Percentiles rank a stretch among this genome's conserved stretches.
phyloP scores from a whole-genome alignment of 345 rosid species.

The Rhizophora apiculata region DNA sequence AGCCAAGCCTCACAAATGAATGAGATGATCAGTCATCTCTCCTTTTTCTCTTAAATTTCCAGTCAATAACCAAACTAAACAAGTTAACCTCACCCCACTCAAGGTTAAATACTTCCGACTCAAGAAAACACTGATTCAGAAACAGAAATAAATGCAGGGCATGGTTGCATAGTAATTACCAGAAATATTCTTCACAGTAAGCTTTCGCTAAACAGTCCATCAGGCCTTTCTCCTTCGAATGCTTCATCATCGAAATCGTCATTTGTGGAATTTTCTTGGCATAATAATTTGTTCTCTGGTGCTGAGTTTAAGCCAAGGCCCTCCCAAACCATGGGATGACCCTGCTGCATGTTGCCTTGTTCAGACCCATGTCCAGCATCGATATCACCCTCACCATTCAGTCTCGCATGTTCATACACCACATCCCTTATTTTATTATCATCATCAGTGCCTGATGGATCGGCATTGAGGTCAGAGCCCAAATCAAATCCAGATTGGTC shows the following conservation, averaged over 20 bases:
- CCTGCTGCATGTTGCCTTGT: slow-evolving; percentile 36
- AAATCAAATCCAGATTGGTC: slow-evolving; percentile 65
- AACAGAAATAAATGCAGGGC: neutral
- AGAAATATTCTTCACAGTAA: slow-evolving; percentile 39
- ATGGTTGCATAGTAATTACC: slow-evolving; percentile 37
- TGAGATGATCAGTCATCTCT: too few species aligned
- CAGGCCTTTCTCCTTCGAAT: slow-evolving; percentile 47
- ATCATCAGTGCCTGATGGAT: slow-evolving; percentile 44
- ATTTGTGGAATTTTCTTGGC: slow-evolving; percentile 84
- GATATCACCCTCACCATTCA: slow-evolving; percentile 47
- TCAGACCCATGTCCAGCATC: slow-evolving; percentile 41
- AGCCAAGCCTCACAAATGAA: too few species aligned
- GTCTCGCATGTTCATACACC: slow-evolving; percentile 38
- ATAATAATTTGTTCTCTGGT: slow-evolving; percentile 56
- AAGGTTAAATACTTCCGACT: neutral
- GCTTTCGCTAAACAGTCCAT: slow-evolving; percentile 48
- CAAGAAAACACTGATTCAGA: neutral
- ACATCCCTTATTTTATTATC: slow-evolving; percentile 48
- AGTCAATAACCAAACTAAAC: too few species aligned
- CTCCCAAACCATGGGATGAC: slow-evolving; percentile 60
- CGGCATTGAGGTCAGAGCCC: slow-evolving; percentile 64
- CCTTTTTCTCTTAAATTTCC: too few species aligned
- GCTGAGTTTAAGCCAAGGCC: slow-evolving; percentile 41
- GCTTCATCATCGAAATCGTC: slow-evolving; percentile 83
- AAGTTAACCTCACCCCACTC: neutral